Percentiles rank a stretch among this genome's conserved stretches.
phyloP scores from a whole-genome alignment of 352 stramenopile genomes.

The Globisporangium okanoganense region DNA sequence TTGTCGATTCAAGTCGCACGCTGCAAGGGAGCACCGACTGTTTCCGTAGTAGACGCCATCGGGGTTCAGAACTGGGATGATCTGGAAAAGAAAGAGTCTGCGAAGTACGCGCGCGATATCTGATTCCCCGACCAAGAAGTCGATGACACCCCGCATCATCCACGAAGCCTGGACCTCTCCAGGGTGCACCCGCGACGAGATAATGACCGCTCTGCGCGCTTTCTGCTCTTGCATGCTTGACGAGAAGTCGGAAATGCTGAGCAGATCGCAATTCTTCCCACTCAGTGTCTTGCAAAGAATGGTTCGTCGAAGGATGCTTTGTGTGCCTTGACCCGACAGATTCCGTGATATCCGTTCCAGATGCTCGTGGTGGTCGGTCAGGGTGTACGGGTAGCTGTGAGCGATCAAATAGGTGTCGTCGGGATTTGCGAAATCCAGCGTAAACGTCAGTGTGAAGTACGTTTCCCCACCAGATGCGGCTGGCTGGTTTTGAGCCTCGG shows the following conservation, averaged over 20 bases:
- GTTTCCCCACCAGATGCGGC: conserved; percentile 10
- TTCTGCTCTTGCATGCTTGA: conserved; percentile 27
- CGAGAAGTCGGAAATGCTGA: conserved; percentile 72
- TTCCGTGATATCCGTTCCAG: conserved; percentile 34
- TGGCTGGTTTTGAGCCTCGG: background rate
- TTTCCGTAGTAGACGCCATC: conserved; percentile 93
- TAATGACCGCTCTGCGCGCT: conserved; percentile 48
- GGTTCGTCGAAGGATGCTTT: conserved; percentile 35
- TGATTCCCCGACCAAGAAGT: conserved; percentile 81
- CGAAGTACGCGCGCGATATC: conserved; percentile 65
- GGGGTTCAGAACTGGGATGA: conserved; percentile 94
- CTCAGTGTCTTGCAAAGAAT: conserved; percentile 59
- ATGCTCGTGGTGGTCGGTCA: conserved; percentile 74
- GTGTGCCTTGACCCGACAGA: background rate
- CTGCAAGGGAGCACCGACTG: conserved; percentile 84
- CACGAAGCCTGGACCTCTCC: conserved; percentile 90
- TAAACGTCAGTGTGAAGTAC: conserved; percentile 90
- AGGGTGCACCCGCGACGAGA: conserved; percentile 88
- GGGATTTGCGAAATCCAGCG: conserved; percentile 65
- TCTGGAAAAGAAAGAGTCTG: conserved; percentile 87
- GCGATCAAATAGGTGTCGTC: conserved; percentile 88
- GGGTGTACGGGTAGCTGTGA: conserved; percentile 92
- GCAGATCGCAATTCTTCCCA: conserved; percentile 56
- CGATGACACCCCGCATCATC: conserved; percentile 92
- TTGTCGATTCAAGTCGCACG: conserved; percentile 86